Evolutionary conservation across 768 basidiomycete genomes (phyloP), one percentile per base, ranked within the genome.

Genomic region (Tulasnella sp.): DNA sequence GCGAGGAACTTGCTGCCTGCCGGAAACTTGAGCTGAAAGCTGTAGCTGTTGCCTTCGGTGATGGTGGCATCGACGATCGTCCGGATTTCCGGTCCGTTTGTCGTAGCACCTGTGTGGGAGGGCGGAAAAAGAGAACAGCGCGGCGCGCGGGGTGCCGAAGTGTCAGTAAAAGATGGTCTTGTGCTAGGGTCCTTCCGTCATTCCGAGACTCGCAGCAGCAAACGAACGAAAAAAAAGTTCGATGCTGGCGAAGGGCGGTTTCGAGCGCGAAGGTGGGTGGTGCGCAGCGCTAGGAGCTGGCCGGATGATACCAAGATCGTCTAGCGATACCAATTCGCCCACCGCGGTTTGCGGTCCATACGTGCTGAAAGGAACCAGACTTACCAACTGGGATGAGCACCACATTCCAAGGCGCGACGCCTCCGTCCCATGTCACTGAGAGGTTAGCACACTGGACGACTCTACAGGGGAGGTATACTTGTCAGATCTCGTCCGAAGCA

Each of bases 1-100:
- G 79, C 79, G 9, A 80, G 70, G 75, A 80, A 80, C 13, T 32
- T 11, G 18, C 79, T 80, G 26, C 71, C 46, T 35, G 79, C 67
- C 23, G 78, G 78, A 48, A 70, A 80, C 23, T 61, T 61, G 46
- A 80, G 78, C 29, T 78, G 70, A 72, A 80, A 80, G 29, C 51
- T 73, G 72, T 46, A 61, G 35, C 79, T 40, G 57, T 71, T 57
- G 70, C 78, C 69, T 35, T 55, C 32, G 20, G 77, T 55, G 39
- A 78, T 39, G 29, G 73, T 80, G 7, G 70, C 46, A 39, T 67
- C 70, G 23, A 80, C 46, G 42, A 80, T 80, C 55, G 55, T 75
- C 6, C 79, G 78, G 74, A 57, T 79, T 67, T 80, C 79, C 32
- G 78, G 78, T 5, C 35, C 37, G 18, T 15, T 37, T 42, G 32